phyloP scores from a whole-genome alignment of 768 basidiomycete genomes.

The Boletus sp. region DNA sequence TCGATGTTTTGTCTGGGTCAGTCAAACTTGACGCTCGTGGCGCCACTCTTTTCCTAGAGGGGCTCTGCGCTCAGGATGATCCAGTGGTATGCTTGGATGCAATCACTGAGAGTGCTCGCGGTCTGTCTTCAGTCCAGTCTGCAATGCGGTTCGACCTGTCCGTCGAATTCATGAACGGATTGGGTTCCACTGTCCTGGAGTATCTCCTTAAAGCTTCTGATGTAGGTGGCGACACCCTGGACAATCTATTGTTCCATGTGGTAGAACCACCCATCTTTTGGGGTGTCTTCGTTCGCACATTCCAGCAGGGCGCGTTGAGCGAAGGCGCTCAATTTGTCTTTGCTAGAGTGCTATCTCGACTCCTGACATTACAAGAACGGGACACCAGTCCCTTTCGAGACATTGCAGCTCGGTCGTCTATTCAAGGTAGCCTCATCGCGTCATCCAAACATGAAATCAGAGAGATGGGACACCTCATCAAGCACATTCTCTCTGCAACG shows the following conservation, averaged over 20 bases:
- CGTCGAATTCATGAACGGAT: too few species aligned
- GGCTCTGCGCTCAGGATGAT: conserved; percentile 43
- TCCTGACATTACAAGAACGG: conserved; percentile 37
- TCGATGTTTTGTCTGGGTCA: conserved; percentile 31
- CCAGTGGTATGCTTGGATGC: too few species aligned
- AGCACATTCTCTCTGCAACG: conserved; percentile 33
- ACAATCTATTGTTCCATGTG: too few species aligned
- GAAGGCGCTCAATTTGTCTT: conserved; percentile 39
- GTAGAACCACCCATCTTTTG: too few species aligned
- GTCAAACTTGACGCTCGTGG: conserved; percentile 21
- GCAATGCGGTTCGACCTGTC: too few species aligned
- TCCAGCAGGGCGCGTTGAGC: conserved; percentile 30
- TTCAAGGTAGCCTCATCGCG: conserved; percentile 21
- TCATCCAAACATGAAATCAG: conserved; percentile 29
- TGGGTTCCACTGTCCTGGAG: too few species aligned
- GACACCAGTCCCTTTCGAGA: conserved; percentile 36
- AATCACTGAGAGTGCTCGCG: too few species aligned
- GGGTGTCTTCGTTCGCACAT: conserved; percentile 30
- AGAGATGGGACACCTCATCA: conserved; percentile 38
- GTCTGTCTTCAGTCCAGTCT: too few species aligned
- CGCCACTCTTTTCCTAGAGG: conserved; percentile 41
- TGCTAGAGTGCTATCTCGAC: conserved; percentile 46
- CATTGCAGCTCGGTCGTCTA: conserved; percentile 29
- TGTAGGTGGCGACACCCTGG: too few species aligned
- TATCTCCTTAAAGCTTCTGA: too few species aligned